These are phyloP conservation scores for Gymnopus androsaceus DNA, from an alignment of 1,284 basidiomycete genomes.

Conservation along the genomic window DNA sequence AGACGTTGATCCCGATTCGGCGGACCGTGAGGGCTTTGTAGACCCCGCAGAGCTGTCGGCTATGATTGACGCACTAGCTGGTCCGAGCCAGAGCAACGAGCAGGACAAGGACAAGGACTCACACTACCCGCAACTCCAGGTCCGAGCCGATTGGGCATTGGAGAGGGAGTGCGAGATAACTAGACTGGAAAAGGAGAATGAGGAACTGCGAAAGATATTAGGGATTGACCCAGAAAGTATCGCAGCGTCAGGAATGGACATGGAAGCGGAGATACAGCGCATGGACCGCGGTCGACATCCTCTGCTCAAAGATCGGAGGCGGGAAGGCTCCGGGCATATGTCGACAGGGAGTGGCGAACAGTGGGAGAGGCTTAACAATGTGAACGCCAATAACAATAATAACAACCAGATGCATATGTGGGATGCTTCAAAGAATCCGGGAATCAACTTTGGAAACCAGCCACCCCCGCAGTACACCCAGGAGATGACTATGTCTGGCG, in stretches of 20 bases:
- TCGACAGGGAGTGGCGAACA: slow-evolving; percentile 15
- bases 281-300: slow-evolving; percentile 35
- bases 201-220: slow-evolving; percentile 69
- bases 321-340: slow-evolving; percentile 14
- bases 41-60: slow-evolving; percentile 42
- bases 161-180: slow-evolving; percentile 84
- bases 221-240: slow-evolving; percentile 66
- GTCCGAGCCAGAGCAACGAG: slow-evolving; percentile 23
- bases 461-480: slow-evolving; percentile 12
- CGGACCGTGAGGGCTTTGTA: slow-evolving; percentile 26
- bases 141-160: slow-evolving; percentile 74
- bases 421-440: slow-evolving; percentile 14
- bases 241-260: slow-evolving; percentile 47
- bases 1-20: slow-evolving; percentile 45
- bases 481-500: slow-evolving; percentile 20
- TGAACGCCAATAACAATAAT: slow-evolving; percentile 26
- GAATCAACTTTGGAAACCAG: slow-evolving; percentile 12
- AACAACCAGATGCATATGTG: slow-evolving; percentile 17
- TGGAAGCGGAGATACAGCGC: slow-evolving; percentile 47
- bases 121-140: slow-evolving; percentile 16
- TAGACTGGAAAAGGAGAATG: slow-evolving; percentile 81
- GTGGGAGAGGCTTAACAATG: slow-evolving; percentile 19
- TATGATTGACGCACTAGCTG: slow-evolving; percentile 46
- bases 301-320: slow-evolving; percentile 28
- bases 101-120: slow-evolving; percentile 22